Evolutionary conservation across 306 rosid species (phyloP), one percentile per base, ranked within the genome.

Genomic region (Hippophae tibetana): DNA sequence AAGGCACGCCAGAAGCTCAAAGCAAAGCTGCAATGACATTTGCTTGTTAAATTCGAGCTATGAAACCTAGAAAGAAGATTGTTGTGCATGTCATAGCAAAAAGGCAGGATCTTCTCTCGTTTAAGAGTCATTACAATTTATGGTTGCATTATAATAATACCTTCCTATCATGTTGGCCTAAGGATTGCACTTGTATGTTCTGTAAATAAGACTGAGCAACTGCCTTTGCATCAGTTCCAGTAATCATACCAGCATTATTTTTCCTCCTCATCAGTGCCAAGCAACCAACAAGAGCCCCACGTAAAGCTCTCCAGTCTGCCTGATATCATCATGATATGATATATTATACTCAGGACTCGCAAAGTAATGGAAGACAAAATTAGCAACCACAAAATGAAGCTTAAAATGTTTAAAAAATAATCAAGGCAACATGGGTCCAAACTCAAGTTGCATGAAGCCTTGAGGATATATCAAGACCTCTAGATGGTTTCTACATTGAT

Each of bases 241-340:
- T 64, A 64, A 85, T 79, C 64, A 52, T 59, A 47, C 98, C 95
- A 73, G 66, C 74, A 63, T 63, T 76, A 48, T 62, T 48, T 78
- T 78, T 86, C 74, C 99, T 92, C 85, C 78, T 78, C 72, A 78
- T 57, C 60, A 88, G 51, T 65, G 90, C 85, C 82, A 88, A 84
- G 84, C 93, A 92, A 63, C 99, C 99, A 71, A 92, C 77, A 67
- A 92, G 89, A 57, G 96, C 95, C 72, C 96, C 99, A 40, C 86
- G 85, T 69, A 88, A 76, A 67, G 96, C 95, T 80, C 79, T 88
- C 99, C 99, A 92, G 80, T 92, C 96, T 83, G 86, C 93, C 99
- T 92, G 89, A 85, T 78, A 63, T 59, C 65, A 59, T 63, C 41
- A 68, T 45, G 69, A 54, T 23, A 53, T 68, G 58, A 57, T 61